Conservation (phyloP, 441 rosid genomes). For the Syzygium malaccense region DNA sequence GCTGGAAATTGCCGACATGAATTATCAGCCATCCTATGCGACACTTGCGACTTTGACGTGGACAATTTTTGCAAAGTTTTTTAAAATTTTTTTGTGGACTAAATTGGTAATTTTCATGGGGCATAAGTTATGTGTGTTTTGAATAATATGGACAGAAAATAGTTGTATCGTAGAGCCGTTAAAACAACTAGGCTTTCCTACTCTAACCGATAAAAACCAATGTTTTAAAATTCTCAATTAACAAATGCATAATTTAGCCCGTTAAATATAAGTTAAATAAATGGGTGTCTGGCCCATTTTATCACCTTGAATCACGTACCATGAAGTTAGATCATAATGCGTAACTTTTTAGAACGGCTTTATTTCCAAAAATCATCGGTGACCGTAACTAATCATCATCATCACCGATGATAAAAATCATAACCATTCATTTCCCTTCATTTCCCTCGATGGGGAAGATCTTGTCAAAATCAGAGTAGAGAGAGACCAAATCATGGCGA, state of each 20-base stretch:
- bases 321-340: too few species aligned
- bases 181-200: not conserved
- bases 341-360: not conserved
- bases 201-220: not conserved
- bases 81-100: too few species aligned
- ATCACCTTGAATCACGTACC: not conserved
- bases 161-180: not conserved
- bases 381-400: too few species aligned
- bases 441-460: not conserved
- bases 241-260: rapidly evolving
- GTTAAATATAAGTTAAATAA: not conserved
- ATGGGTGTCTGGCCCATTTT: not conserved
- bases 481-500: too few species aligned
- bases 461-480: not conserved
- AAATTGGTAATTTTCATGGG: not conserved
- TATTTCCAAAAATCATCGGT: not conserved
- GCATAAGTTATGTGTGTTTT: rapidly evolving
- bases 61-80: too few species aligned
- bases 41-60: too few species aligned
- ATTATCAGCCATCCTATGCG: rapidly evolving
- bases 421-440: too few species aligned
- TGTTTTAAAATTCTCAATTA: not conserved
- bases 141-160: not conserved
- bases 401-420: too few species aligned
- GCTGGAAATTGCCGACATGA: rapidly evolving